Evolutionary conservation across 208 protist species (phyloP).

Genomic region (Wallacemonas sp.): DNA sequence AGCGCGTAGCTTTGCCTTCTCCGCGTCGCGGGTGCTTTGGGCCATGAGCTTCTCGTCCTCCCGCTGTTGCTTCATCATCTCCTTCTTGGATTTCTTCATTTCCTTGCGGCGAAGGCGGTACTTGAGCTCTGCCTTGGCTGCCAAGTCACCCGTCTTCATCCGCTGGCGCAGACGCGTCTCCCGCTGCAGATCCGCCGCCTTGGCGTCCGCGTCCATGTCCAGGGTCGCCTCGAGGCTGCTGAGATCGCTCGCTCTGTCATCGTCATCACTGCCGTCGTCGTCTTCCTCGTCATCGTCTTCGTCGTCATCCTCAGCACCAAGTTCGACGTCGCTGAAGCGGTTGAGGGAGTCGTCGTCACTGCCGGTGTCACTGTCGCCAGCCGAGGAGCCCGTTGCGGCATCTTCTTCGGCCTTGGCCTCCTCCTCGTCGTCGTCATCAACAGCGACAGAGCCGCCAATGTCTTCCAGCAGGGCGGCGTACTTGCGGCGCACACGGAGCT

Average conservation of each 20-base stretch:
- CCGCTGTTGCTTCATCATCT: constrained; percentile 63
- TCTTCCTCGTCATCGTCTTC: constrained; percentile 25
- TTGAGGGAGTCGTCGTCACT: constrained; percentile 82
- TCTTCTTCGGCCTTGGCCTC: constrained; percentile 15
- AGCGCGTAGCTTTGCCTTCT: constrained; percentile 52
- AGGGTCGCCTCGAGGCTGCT: constrained; percentile 81
- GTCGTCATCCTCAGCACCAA: constrained; percentile 34
- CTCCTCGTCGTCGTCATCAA: constrained; percentile 54
- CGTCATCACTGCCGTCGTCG: constrained; percentile 21
- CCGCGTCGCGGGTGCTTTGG: constrained; percentile 43
- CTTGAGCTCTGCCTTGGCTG: constrained; percentile 75
- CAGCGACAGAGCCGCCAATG: constrained; percentile 82
- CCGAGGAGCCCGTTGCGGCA: background rate
- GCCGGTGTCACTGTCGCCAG: constrained; percentile 23
- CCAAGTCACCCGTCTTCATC: constrained; percentile 62
- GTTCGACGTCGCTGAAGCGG: constrained; percentile 78
- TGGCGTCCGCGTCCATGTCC: constrained; percentile 79
- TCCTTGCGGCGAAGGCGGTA: constrained; percentile 87
- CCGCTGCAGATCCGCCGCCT: constrained; percentile 72
- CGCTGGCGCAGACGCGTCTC: constrained; percentile 61
- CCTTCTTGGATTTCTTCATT: constrained; percentile 86
- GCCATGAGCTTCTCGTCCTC: constrained; percentile 51
- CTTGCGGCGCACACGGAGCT: constrained; percentile 64
- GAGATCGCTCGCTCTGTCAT: constrained; percentile 26
- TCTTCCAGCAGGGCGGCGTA: constrained; percentile 85